Evolutionary conservation across 352 stramenopile species (phyloP).

Genomic region (Thalassiosira mediterranea): DNA sequence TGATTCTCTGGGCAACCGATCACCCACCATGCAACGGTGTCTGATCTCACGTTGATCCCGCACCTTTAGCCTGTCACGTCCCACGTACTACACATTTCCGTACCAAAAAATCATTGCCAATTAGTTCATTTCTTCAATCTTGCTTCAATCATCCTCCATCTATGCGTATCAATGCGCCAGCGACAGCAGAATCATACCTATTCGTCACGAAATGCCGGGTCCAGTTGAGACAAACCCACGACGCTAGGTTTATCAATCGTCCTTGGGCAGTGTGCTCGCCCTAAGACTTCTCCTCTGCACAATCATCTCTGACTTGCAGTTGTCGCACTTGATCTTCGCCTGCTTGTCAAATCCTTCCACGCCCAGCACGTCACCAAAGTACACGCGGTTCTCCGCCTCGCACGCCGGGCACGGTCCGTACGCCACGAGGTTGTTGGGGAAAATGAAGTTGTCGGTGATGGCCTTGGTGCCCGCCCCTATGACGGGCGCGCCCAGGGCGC

Average conservation of each 20-base stretch:
- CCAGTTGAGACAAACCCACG: too few relatives aligned
- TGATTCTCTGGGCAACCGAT: too few relatives aligned
- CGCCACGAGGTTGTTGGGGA: conserved; percentile 73
- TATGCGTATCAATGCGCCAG: too few relatives aligned
- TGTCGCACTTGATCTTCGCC: conserved; percentile 71
- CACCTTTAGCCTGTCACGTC: too few relatives aligned
- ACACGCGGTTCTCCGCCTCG: conserved; percentile 81
- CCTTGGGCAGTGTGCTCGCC: conserved; percentile 71
- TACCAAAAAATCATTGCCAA: too few relatives aligned
- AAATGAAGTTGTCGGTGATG: conserved; percentile 73
- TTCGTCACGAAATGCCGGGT: too few relatives aligned
- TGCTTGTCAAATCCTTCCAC: conserved; percentile 79
- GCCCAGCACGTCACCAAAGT: conserved; percentile 86
- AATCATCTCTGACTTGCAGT: conserved; percentile 78
- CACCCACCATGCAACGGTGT: too few relatives aligned
- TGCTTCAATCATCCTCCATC: too few relatives aligned
- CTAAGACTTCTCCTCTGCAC: conserved; percentile 73
- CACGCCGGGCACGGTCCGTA: conserved; percentile 84
- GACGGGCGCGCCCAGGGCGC: conserved; percentile 61
- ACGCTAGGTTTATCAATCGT: conserved; percentile 14
- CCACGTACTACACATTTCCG: too few relatives aligned
- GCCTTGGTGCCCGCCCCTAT: conserved; percentile 59
- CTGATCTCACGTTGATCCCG: too few relatives aligned
- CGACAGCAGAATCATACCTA: too few relatives aligned
- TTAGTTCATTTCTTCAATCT: too few relatives aligned